phyloP scores from a whole-genome alignment of 345 rosid genomes.

The Bruguiera parviflora region DNA sequence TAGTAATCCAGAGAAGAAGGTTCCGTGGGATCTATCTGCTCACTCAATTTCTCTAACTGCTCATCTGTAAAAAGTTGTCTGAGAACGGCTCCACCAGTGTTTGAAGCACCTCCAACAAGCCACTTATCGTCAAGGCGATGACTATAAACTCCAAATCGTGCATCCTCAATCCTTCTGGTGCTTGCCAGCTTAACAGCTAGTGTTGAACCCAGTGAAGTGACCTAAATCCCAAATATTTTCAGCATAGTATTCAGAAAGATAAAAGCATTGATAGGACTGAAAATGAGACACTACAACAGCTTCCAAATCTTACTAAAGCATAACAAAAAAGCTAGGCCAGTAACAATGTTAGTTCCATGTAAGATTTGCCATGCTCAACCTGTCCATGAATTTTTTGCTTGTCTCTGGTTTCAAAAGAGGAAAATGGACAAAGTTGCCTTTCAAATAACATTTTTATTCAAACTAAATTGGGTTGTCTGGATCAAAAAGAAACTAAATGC shows the following conservation, averaged over 20 bases:
- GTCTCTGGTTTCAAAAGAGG: too few relatives aligned
- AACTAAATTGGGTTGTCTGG: too few relatives aligned
- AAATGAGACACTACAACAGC: background rate
- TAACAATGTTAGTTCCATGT: too few relatives aligned
- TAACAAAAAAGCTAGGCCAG: background rate
- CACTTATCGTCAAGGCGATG: constrained; percentile 93
- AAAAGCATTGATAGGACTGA: background rate
- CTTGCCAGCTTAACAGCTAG: constrained; percentile 85
- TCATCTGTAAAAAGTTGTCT: constrained; percentile 72
- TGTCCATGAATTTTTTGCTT: too few relatives aligned
- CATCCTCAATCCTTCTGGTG: constrained; percentile 79
- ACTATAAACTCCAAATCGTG: constrained; percentile 87
- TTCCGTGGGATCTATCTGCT: constrained; percentile 55
- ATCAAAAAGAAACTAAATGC: too few relatives aligned
- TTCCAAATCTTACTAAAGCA: background rate
- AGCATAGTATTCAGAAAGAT: background rate
- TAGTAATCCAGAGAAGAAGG: constrained; percentile 78
- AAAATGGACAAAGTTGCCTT: too few relatives aligned
- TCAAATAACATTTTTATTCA: too few relatives aligned
- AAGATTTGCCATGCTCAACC: background rate
- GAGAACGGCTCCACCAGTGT: constrained; percentile 94
- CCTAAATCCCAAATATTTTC: constrained; percentile 36
- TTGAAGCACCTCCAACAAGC: constrained; percentile 99
- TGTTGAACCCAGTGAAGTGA: constrained; percentile 90
- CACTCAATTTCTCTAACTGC: constrained; percentile 61